Conservation (phyloP, 1,284 basidiomycete species). For the Termitomyces sp. region DNA sequence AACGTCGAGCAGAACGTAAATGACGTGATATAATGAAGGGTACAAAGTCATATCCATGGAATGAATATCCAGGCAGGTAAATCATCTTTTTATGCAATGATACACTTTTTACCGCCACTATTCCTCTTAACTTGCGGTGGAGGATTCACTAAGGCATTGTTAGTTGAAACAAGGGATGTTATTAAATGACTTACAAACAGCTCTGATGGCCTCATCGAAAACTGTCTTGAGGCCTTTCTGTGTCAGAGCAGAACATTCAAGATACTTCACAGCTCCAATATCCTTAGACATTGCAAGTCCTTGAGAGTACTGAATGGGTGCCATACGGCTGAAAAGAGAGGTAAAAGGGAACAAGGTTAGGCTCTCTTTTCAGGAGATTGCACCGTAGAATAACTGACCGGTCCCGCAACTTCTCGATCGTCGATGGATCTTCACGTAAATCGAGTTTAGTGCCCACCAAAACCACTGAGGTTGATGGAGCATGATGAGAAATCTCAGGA, state of each 20-base stretch:
- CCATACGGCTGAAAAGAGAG: conserved; percentile 70
- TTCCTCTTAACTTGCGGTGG: conserved; percentile 48
- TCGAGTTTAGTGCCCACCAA: conserved; percentile 98
- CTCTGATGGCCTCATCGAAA: conserved; percentile 94
- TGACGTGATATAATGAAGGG: conserved; percentile 47
- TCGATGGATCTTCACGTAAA: conserved; percentile 89
- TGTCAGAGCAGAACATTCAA: conserved; percentile 96
- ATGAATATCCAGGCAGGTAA: conserved; percentile 11
- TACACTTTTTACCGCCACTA: conserved; percentile 45
- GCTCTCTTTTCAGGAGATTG: conserved; percentile 3
- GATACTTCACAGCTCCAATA: conserved; percentile 93
- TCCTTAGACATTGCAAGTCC: conserved; percentile 90
- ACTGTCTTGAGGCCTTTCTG: conserved; percentile 97
- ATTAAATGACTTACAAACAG: conserved; percentile 65
- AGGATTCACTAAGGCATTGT: conserved; percentile 59
- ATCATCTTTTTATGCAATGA: conserved; percentile 58
- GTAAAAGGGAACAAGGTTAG: conserved; percentile 7
- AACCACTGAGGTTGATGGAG: conserved; percentile 90
- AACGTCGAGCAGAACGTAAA: conserved; percentile 51
- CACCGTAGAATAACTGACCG: conserved; percentile 43
- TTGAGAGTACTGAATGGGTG: conserved; percentile 88
- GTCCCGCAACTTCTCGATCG: conserved; percentile 90
- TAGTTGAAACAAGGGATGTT: conserved; percentile 1
- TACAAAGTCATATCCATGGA: conserved; percentile 22
- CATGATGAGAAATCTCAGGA: conserved; percentile 95